These are phyloP conservation scores for Colletotrichum tanaceti DNA, from an alignment of 2,329 filamentous ascomycete species.

Conservation along the genomic window DNA sequence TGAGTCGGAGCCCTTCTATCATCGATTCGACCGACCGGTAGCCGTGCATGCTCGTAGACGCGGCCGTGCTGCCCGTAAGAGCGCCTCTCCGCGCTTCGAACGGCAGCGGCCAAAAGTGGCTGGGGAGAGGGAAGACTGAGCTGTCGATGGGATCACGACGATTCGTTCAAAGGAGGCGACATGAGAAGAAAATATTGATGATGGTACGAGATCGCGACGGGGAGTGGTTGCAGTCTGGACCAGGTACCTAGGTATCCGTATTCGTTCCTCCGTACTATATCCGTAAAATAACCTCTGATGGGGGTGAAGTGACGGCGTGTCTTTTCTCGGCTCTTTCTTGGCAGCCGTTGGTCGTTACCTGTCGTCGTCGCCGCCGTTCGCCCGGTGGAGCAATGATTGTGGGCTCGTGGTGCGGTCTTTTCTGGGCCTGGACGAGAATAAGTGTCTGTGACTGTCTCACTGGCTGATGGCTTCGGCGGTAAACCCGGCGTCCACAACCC, in stretches of 20 bases:
- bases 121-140: not conserved
- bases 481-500: slow-evolving; percentile 8
- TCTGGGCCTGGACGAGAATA: slow-evolving; percentile 21
- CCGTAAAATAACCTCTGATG: slow-evolving; percentile 13
- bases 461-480: slow-evolving; percentile 11
- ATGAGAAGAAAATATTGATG: not conserved
- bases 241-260: too few relatives aligned
- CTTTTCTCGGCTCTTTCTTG: slow-evolving; percentile 36
- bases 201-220: not conserved
- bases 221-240: not conserved
- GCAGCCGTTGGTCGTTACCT: slow-evolving; percentile 29
- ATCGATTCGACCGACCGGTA: not conserved
- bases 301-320: slow-evolving; percentile 20
- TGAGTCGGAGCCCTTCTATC: not conserved
- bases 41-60: not conserved
- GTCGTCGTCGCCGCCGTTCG: slow-evolving; percentile 31
- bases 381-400: slow-evolving; percentile 16
- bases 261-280: too few relatives aligned
- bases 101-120: not conserved
- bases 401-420: slow-evolving; percentile 14
- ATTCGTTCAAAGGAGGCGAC: not conserved
- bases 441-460: slow-evolving; percentile 7
- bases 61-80: not conserved
- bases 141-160: not conserved
- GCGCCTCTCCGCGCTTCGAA: not conserved